Percentiles rank a stretch among this genome's conserved stretches.
Conservation (phyloP, 2,329 filamentous ascomycete species). For the Curvularia sp. region DNA sequence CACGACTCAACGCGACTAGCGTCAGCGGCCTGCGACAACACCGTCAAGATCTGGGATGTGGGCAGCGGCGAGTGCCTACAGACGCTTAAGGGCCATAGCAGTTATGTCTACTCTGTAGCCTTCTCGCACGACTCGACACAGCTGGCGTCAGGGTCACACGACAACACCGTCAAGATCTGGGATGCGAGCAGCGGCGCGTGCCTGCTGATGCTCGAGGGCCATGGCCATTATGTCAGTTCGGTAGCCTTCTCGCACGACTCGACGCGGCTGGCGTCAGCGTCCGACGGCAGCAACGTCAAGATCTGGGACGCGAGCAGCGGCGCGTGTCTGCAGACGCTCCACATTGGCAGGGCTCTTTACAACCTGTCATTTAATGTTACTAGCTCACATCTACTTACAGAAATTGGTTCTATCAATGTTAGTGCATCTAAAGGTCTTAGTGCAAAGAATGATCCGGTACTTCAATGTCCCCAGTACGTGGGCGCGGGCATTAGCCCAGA, state of each 20-base stretch:
- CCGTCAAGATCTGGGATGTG: background rate
- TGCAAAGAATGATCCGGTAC: background rate
- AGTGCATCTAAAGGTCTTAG: constrained; percentile 3
- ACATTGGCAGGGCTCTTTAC: constrained; percentile 11
- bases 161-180: background rate
- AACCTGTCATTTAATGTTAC: constrained; percentile 29
- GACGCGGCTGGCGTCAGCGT: constrained; percentile 17
- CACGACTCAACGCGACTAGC: background rate
- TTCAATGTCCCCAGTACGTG: constrained; percentile 16
- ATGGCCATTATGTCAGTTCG: background rate
- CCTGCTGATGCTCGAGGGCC: background rate
- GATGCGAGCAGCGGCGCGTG: background rate
- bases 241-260: constrained; percentile 27
- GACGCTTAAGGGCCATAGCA: constrained; percentile 27
- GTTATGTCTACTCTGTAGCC: constrained; percentile 15
- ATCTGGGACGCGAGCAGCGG: constrained; percentile 16
- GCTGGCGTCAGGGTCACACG: background rate
- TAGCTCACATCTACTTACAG: constrained; percentile 28
- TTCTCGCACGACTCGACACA: constrained; percentile 17
- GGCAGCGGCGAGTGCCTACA: constrained; percentile 11
- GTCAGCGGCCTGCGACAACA: background rate
- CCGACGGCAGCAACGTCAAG: constrained; percentile 18
- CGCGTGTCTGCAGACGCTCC: background rate
- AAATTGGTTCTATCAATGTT: constrained; percentile 26
- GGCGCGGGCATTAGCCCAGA: constrained; percentile 22